Evolutionary conservation across 164 flowering plant genomes (phyloP), one percentile per base, ranked within the genome.

Genomic region (Chimonanthus praecox): DNA sequence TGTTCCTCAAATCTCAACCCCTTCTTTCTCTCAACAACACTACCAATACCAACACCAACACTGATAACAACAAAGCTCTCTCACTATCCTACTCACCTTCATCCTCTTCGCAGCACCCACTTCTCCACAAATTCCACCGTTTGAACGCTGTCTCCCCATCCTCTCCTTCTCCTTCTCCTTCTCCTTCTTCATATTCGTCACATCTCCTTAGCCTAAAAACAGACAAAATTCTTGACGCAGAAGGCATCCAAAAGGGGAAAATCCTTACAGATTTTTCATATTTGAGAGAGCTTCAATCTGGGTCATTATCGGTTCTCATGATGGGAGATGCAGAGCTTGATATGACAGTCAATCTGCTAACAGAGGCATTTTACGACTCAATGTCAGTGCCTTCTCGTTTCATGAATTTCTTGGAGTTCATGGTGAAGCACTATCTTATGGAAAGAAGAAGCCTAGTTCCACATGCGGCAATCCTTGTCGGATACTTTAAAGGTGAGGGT

Each of bases 331-430:
- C 86, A 1, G 92, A 95, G 72, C 73, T 89, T 80, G 94, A 93
- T 58, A 21, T 47, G 5, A 86, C 88, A 3, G 92, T 84, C 47
- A 77, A 54, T 48, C 75, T 95, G 82, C 86, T 95, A 11, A 80
- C 98, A 0, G 94, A 92, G 73, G 92, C 97, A 0, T 93, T 95
- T 72, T 87, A 88, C 0, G 96, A 90, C 75, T 91, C 96, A 3
- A 88, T 90, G 96, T 64, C 80, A 70, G 65, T 87, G 82, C 89
- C 94, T 49, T 2, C 54, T 4, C 79, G 78, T 16, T 92, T 88
- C 67, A 79, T 86, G 49, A 73, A 71, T 20, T 50, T 95, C 60
- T 71, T 93, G 80, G 82, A 72, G 73, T 91, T 84, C 76, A 71
- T 91, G 80, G 91, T 93, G 79, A 90, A 86, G 82, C 91, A 92